Evolutionary conservation across 176 grass and related monocot genomes (phyloP), one percentile per base, ranked within the genome.

Genomic region (Tillandsia fasciculata): DNA sequence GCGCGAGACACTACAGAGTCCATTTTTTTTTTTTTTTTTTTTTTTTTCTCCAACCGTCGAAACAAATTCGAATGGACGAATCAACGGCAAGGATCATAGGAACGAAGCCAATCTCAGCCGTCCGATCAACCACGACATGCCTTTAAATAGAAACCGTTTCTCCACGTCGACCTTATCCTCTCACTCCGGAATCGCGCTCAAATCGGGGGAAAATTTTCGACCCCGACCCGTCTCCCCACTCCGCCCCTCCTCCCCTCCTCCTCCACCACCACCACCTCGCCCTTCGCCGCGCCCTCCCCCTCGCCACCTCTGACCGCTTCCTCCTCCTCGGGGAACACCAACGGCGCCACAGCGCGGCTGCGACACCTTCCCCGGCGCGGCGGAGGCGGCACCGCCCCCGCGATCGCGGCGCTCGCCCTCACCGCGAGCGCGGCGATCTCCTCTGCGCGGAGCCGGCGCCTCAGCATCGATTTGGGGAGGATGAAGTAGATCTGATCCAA

Each of bases 401-500:
- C 67, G 15, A 97, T 77, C 0, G 89, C 82, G 1, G 63, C 49
- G 74, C 86, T 97, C 12, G 93, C 89, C 69, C 76, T 87, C 48
- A 90, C 82, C 1, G 77, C 93, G 11, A 97, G 85, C 53, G 70
- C 71, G 11, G 81, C 89, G 11, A 97, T 76, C 56, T 92, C 89
- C 49, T 92, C 89, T 13, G 71, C 27, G n/a, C 61, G 74, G 7
- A 97, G 77, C 9, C 64, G 26, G 22, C 77, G 83, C 29, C 77
- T 85, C 74, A 79, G 76, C 79, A 83, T 83, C 49, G 83, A 67
- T 26, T 13, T 54, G 1, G 82, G 89, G 53, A 97, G 83, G 52
- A 87, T 74, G 79, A 97, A 97, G 75, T 97, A 97, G 72, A 97
- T 91, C 81, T 97, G 86, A 52, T 89, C 93, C 8, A 70, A 77